A percentile compares a stretch with the other conserved stretches of the same genome.
These are phyloP conservation scores for Pichia sp. DNA, from an alignment of 1,139 yeast genomes.

Conservation along the genomic window DNA sequence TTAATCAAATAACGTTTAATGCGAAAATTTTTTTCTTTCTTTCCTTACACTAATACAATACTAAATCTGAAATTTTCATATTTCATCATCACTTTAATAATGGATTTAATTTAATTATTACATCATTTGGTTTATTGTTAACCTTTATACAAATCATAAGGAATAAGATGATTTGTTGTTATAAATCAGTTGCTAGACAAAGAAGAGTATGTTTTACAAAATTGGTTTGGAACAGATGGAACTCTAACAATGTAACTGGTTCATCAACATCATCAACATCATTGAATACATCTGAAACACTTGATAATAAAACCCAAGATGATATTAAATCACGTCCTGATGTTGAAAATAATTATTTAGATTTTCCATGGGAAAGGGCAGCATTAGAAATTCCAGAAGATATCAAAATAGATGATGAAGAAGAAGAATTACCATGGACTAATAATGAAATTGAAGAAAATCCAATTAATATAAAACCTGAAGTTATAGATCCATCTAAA, in stretches of 20 bases:
- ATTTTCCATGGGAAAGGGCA: slow-evolving; percentile 4
- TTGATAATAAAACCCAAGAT: background rate
- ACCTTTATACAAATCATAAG: background rate
- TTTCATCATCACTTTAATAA: too few relatives aligned
- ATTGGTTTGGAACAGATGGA: background rate
- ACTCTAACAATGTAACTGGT: background rate
- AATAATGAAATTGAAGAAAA: background rate
- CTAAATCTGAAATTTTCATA: too few relatives aligned
- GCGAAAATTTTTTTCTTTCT: too few relatives aligned
- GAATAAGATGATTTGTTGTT: slow-evolving; percentile 2
- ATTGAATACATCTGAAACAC: background rate
- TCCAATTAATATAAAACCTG: background rate
- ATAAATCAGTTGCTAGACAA: background rate
- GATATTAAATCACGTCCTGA: background rate
- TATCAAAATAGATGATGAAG: background rate
- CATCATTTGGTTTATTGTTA: background rate
- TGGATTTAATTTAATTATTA: too few relatives aligned
- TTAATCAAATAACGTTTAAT: too few relatives aligned
- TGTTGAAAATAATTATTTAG: background rate
- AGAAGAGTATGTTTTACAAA: background rate
- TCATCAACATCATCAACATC: background rate
- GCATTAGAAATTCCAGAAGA: background rate
- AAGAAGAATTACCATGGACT: slow-evolving; percentile 7
- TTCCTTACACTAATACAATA: too few relatives aligned
- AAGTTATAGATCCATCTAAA: slow-evolving; percentile 12